phyloP scores from a whole-genome alignment of 768 basidiomycete genomes.

The Psilocybe azurescens region DNA sequence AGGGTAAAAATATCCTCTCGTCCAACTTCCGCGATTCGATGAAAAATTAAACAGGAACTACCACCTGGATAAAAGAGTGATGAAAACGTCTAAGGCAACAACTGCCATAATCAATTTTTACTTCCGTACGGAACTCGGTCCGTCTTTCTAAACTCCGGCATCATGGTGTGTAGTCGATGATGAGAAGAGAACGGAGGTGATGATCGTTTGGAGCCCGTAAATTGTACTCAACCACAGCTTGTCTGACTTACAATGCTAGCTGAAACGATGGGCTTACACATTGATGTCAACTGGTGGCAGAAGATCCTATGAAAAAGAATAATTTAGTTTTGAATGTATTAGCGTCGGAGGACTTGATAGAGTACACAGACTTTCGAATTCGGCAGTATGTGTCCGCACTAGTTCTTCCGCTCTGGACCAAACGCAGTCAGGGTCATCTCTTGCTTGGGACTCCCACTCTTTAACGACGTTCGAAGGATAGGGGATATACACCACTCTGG shows the following conservation, averaged over 20 bases:
- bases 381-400: slow-evolving; percentile 24
- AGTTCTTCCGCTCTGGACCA: slow-evolving; percentile 40
- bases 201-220: background rate
- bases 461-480: slow-evolving; percentile 33
- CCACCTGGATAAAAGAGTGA: slow-evolving; percentile 3
- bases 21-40: background rate
- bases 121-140: slow-evolving; percentile 6
- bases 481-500: slow-evolving; percentile 37
- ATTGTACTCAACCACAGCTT: background rate
- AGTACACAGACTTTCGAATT: slow-evolving; percentile 26
- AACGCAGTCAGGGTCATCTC: slow-evolving; percentile 27
- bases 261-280: slow-evolving; percentile 4
- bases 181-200: background rate
- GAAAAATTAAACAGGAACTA: slow-evolving; percentile 4
- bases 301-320: slow-evolving; percentile 19
- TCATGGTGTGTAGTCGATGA: background rate
- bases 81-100: slow-evolving; percentile 5
- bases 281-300: slow-evolving; percentile 8
- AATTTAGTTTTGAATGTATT: slow-evolving; percentile 16
- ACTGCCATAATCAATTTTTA: background rate
- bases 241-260: background rate
- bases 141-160: background rate
- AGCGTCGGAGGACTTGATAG: slow-evolving; percentile 5
- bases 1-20: slow-evolving; percentile 2
- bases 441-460: slow-evolving; percentile 41